A percentile compares a stretch with the other conserved stretches of the same genome.
These are phyloP conservation scores for Ustilago sp. DNA, from an alignment of 1,284 basidiomycete genomes.

Conservation along the genomic window DNA sequence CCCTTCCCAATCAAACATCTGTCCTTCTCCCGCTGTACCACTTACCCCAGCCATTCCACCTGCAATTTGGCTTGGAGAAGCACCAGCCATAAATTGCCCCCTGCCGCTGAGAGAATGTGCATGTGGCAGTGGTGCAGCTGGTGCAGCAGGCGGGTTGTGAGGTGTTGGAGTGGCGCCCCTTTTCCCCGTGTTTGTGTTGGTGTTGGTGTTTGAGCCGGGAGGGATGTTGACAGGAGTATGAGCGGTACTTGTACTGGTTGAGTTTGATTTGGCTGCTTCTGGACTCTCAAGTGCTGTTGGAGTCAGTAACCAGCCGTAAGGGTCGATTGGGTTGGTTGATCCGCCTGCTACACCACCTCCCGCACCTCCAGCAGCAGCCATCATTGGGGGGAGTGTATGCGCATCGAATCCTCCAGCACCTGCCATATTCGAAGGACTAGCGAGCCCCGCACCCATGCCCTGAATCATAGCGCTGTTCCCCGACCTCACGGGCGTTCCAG, in stretches of 20 bases:
- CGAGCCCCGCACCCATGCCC: slow-evolving; percentile 18
- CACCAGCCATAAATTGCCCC: slow-evolving; percentile 15
- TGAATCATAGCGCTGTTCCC: slow-evolving; percentile 17
- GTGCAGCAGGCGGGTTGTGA: neutral
- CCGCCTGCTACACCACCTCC: neutral
- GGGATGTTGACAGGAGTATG: slow-evolving; percentile 32
- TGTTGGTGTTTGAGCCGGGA: neutral
- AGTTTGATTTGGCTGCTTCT: slow-evolving; percentile 24
- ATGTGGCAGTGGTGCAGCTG: slow-evolving; percentile 25
- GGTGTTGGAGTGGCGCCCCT: slow-evolving; percentile 11
- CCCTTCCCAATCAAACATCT: slow-evolving; percentile 53
- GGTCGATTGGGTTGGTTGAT: slow-evolving; percentile 45
- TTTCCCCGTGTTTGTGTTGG: neutral
- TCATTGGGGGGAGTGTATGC: too few species aligned
- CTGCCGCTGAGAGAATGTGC: slow-evolving; percentile 16
- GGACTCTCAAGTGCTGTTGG: slow-evolving; percentile 41
- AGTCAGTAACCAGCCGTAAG: slow-evolving; percentile 51
- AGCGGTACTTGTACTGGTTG: slow-evolving; percentile 19
- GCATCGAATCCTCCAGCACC: neutral
- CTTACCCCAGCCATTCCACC: slow-evolving; percentile 5
- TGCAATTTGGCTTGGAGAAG: slow-evolving; percentile 27
- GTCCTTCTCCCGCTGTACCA: slow-evolving; percentile 13
- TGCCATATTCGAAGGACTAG: slow-evolving; percentile 17
- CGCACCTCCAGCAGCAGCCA: slow-evolving; percentile 1
- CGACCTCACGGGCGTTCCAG: slow-evolving; percentile 44